Base-by-base conservation (phyloP, 2,329 filamentous ascomycete species). In the Trichophaea hybrida region DNA sequence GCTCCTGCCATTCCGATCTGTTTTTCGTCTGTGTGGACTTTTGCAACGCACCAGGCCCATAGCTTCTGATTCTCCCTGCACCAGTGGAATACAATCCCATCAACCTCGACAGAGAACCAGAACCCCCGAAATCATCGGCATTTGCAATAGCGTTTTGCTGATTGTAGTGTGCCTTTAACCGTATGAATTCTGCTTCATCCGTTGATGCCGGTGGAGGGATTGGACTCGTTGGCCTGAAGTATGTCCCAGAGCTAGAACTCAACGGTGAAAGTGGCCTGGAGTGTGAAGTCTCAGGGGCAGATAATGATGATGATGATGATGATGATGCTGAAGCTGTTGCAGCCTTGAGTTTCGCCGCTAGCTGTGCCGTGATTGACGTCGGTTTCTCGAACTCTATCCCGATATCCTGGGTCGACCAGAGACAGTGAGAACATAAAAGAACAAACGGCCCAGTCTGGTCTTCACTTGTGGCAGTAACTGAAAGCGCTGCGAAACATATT, bases 381-480 rank as follows among this genome's bases (percentile, higher is more conserved):
- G 86, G 83, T 68, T 91, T 90, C 69, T 91, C 88, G 70, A 98
- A 94, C 68, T 87, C 82, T 71, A 98, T 84, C 40, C 86, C 88
- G 46, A 94, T 86, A 70, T 98, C 93, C 56, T 85, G 79, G 1
- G 89, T 91, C 64, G 82, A 88, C 93, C 93, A 98, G 72, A 86
- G 83, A 75, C 93, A 98, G 73, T 94, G 94, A 55, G 83, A 82
- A 75, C 93, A 98, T 40, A 84, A 81, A 46, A 98, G 77, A 37
- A 91, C 82, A 73, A 84, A 96, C 0, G 86, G 83, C 1, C 79
- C 79, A 55, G 69, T 60, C 70, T 72, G 44, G 77, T 89, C 85
- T 61, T 90, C 74, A 5, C 61, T 59, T 13, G 53, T 58, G 17
- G 83, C 82, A 57, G 82, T 86, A 56, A 93, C 83, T 17, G 83